Conservation (phyloP, 2,329 filamentous ascomycete species). For the Botrytis byssoidea region DNA sequence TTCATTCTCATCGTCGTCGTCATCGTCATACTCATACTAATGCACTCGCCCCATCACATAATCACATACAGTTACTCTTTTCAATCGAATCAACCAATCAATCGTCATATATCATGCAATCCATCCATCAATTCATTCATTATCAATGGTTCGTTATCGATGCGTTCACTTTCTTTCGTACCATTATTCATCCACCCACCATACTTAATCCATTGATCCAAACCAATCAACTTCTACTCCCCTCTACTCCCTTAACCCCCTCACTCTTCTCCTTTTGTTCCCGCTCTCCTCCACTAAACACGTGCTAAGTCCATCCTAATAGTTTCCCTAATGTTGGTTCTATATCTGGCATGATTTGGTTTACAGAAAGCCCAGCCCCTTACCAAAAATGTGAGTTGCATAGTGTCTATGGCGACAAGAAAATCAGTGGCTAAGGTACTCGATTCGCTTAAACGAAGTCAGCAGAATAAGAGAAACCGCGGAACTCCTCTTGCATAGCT, state of each 20-base stretch:
- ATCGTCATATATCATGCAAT: conserved; percentile 13
- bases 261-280: background rate
- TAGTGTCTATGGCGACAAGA: background rate
- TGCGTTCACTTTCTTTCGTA: background rate
- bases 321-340: background rate
- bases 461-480: conserved; percentile 82
- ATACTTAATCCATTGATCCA: conserved; percentile 5
- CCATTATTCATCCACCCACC: conserved; percentile 7
- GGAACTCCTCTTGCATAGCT: conserved; percentile 99
- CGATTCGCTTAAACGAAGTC: conserved; percentile 37
- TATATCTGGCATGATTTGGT: background rate
- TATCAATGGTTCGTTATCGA: conserved; percentile 14
- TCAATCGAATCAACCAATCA: conserved; percentile 3
- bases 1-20: background rate
- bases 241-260: background rate
- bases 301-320: background rate
- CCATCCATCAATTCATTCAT: conserved; percentile 11
- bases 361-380: conserved; percentile 1
- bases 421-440: background rate
- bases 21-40: background rate
- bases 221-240: background rate
- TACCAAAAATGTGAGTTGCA: background rate
- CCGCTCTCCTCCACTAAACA: background rate
- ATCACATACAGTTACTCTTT: background rate
- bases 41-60: background rate